Base-by-base conservation (phyloP, 2,329 filamentous ascomycete species). In the Pyrenophora seminiperda region DNA sequence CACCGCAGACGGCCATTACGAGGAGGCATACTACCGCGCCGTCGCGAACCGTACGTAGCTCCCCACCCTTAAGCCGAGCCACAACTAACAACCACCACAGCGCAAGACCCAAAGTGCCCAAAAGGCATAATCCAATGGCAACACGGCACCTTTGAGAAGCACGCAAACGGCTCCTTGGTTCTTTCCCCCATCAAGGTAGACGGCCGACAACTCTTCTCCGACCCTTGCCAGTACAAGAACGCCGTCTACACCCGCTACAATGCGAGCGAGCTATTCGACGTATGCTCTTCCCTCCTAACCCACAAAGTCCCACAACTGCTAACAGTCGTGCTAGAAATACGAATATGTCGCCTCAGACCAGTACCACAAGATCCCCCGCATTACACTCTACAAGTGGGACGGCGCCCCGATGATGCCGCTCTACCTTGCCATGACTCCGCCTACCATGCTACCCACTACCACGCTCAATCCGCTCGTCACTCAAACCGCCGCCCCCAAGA, bases 121-220 rank as follows among this genome's bases (percentile, higher is more conserved):
- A 77, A 79, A 45, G 84, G 81, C 7, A 80, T 89, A 39, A 83
- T 90, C 77, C 86, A 89, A 73, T 90, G 83, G 79, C 87, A 90
- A 67, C 87, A 90, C 66, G 87, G 87, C 33, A 83, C 71, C 46
- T 88, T 83, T 67, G 74, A 75, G 4, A 75, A 84, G 58, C 75
- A 78, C 34, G 61, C 74, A 15, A 81, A 88, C 62, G 83, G 84
- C 33, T 84, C 81, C 4, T 72, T 90, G 18, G 71, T 72, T 5
- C 73, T 89, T 41, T 79, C 73, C 5, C 87, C 87, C 4, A 83
- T 89, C 59, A 76, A 76, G 15, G 81, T 84, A 2, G 87, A 90
- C 65, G 87, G 87, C 14, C 79, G 87, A 48, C 85, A 89, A 73
- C 71, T 89, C 19, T 73, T 82, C 47, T 89, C 85, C 2, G 77